Percentiles rank a stretch among this genome's conserved stretches.
phyloP scores from a whole-genome alignment of 495 filamentous ascomycete genomes.

The Xylaria curta region DNA sequence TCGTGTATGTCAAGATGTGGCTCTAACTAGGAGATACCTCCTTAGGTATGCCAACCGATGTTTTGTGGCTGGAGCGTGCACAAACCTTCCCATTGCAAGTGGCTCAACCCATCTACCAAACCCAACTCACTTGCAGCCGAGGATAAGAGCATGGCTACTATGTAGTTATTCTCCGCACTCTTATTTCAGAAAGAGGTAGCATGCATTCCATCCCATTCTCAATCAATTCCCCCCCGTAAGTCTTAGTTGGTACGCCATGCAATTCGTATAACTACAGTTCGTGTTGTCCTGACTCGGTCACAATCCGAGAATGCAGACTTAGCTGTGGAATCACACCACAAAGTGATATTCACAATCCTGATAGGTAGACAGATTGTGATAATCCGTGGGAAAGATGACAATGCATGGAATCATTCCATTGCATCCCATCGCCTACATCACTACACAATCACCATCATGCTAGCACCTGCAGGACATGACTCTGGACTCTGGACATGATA shows the following conservation, averaged over 20 bases:
- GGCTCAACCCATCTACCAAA: neutral
- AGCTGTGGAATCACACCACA: constrained; percentile 11
- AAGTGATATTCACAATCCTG: neutral
- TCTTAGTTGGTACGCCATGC: neutral
- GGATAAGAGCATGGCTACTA: neutral
- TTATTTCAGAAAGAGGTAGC: neutral
- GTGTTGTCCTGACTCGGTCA: neutral
- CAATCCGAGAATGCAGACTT: neutral
- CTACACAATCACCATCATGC: neutral
- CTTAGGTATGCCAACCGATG: neutral
- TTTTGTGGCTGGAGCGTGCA: constrained; percentile 13
- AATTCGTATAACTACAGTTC: neutral
- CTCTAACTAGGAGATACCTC: too few species aligned
- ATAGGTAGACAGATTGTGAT: constrained; percentile 14
- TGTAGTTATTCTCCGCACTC: neutral
- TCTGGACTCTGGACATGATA: neutral
- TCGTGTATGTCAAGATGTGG: constrained; percentile 1
- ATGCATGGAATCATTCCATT: constrained; percentile 21
- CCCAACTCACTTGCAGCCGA: too few species aligned
- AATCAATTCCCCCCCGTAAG: neutral
- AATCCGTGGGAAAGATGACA: neutral
- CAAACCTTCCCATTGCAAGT: neutral
- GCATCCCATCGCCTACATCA: neutral
- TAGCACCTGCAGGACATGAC: constrained; percentile 10
- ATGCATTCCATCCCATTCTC: neutral